Conservation (phyloP, 2,329 filamentous ascomycete species). For the Fusarium nelsonii region DNA sequence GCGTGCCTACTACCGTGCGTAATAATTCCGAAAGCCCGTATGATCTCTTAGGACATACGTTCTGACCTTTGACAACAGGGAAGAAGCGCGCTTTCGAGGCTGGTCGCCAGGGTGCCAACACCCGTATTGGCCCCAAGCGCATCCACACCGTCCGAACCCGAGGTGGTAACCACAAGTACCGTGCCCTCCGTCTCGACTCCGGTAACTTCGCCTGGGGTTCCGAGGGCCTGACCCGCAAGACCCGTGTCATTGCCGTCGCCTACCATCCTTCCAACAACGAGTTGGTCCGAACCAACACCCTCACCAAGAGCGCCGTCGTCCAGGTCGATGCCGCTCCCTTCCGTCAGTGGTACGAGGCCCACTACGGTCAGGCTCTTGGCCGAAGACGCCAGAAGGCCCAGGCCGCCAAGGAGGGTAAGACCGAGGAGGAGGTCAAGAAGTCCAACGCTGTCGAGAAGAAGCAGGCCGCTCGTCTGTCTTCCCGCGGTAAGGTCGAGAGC, state of each 20-base stretch:
- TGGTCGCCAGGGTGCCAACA: conserved; percentile 99
- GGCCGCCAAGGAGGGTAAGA: conserved; percentile 68
- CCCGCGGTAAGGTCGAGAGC: conserved; percentile 90
- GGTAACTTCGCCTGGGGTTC: conserved; percentile 99
- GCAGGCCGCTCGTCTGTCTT: conserved; percentile 87
- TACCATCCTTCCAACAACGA: conserved; percentile 99
- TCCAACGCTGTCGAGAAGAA: conserved; percentile 96
- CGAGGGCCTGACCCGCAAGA: conserved; percentile 98
- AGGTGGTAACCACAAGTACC: conserved; percentile 99
- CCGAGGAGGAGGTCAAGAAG: conserved; percentile 85
- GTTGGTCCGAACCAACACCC: conserved; percentile 99
- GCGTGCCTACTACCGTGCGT: conserved; percentile 90
- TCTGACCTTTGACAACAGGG: conserved; percentile 80
- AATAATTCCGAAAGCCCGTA: conserved; percentile 74
- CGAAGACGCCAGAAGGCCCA: conserved; percentile 90
- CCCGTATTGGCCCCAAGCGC: conserved; percentile 97
- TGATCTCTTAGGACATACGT: conserved; percentile 69
- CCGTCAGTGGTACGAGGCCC: conserved; percentile 99
- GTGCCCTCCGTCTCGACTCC: conserved; percentile 96
- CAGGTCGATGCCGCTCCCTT: conserved; percentile 99
- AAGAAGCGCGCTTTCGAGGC: conserved; percentile 99
- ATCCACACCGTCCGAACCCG: conserved; percentile 97
- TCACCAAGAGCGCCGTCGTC: conserved; percentile 98
- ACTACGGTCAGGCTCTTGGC: conserved; percentile 94
- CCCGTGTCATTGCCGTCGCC: conserved; percentile 96